Evolutionary conservation across 345 rosid genomes (phyloP), one percentile per base, ranked within the genome.

Genomic region (Eucalyptus sp.): DNA sequence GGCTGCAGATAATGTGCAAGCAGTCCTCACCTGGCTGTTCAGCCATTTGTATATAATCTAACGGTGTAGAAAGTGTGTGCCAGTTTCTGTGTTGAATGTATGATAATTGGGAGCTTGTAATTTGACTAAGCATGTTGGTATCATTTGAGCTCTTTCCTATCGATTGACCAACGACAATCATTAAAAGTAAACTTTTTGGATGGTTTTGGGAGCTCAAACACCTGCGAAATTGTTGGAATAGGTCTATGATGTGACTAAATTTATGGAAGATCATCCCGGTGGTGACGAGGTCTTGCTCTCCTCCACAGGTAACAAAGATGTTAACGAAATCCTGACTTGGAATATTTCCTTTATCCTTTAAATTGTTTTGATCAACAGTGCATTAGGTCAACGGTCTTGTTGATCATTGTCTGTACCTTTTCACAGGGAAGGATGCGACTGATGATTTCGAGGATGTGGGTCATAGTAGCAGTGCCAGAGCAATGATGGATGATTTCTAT

Each of bases 401-500:
- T 85, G 79, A 89, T 49, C 37, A 7, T 13, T 50, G 71, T 68
- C 24, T 62, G 10, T 89, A 60, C 83, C 27, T 20, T 41, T 43
- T 80, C 86, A 50, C 92, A 97, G 99, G 98, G 90, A 97, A 98
- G 93, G 99, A 98, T 79, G 98, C 99, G 0, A 96, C 98, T 12
- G 96, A 96, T 90, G 99, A 98, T 90, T 98, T 98, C 41, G 99
- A 96, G 90, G 98, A 98, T 91, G 97, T 98, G 25, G 99, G 99
- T 22, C 99, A 98, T 88, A 97, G 99, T 89, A 91, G 90, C 80
- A 93, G 92, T 33, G 99, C 99, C 8, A 94, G 92, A 88, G 96
- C 97, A 10, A 96, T 97, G 99, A 93, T 97, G 93, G 99, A 95
- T 52, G 99, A 97, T 89, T 93, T 89, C 92, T 95, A 93, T 24